These are phyloP conservation scores for Fonsecaea erecta DNA, from an alignment of 2,329 filamentous ascomycete genomes.

Conservation along the genomic window DNA sequence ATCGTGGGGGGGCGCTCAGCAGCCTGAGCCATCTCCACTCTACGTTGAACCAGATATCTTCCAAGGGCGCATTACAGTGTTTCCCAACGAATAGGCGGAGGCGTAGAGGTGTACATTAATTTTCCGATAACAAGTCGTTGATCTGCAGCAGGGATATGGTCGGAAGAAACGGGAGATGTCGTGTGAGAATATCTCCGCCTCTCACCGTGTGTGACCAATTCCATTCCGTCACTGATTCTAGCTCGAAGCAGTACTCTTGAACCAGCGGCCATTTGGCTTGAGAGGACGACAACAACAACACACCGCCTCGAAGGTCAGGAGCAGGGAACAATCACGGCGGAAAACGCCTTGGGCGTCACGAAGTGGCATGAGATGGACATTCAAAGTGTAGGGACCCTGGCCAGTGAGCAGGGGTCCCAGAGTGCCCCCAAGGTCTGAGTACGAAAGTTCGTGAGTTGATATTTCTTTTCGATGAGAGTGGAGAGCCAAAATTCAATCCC, in stretches of 20 bases:
- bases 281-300: neutral
- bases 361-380: constrained; percentile 2
- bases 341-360: neutral
- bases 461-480: neutral
- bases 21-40: neutral
- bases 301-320: neutral
- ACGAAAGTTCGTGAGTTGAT: neutral
- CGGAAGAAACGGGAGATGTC: neutral
- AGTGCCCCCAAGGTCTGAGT: neutral
- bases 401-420: neutral
- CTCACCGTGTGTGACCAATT: neutral
- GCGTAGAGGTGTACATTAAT: neutral
- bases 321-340: neutral
- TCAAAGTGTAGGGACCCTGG: neutral
- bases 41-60: neutral
- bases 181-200: neutral
- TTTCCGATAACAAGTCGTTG: constrained; percentile 1
- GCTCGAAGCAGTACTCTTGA: neutral
- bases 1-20: neutral
- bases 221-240: neutral
- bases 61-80: neutral
- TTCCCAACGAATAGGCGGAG: constrained; percentile 3
- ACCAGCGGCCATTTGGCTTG: neutral
- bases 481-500: neutral
- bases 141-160: constrained; percentile 8